Evolutionary conservation across 2,329 filamentous ascomycete species (phyloP), one percentile per base, ranked within the genome.

Genomic region (Ceratocystis ficicola): DNA sequence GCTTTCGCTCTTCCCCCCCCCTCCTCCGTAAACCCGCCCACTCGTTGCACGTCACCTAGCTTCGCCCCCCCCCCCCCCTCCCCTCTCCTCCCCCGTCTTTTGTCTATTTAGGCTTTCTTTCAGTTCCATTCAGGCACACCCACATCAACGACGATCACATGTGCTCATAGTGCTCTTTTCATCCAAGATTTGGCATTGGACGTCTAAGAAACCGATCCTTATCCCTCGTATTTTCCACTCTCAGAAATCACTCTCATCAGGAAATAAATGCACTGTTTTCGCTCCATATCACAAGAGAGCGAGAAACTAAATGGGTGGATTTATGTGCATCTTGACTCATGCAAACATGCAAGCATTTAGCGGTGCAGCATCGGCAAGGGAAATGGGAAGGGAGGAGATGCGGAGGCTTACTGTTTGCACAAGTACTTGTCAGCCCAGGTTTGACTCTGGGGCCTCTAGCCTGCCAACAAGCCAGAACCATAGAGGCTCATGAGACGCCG

Each of bases 311-410:
- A 52, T 28, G 36, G 36, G 22, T 52, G 25, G 8, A 28, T n/a
- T 52, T 52, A 25, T 52, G 25, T 52, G 55, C 28, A 8, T 59
- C 55, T 59, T 59, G 55, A 30, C 48, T 52, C 30, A 30, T 59
- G 55, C 55, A 59, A 32, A n/a, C 28, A 59, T 59, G 55, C 55
- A 59, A 36, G 55, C 28, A n/a, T 59, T 59, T 59, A 59, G 15
- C 30, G 20, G 17, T 59, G 55, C 55, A 59, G 25, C 15, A 59
- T 59, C 55, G 28, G 7, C 52, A n/a, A 36, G 15, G 15, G 32
- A 59, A 36, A 15, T 15, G 55, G 55, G 15, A n/a, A 25, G 1
- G n/a, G 28, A 32, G 30, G n/a, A 52, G 12, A 20, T 52, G 48
- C 10, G 17, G 30, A 59, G 28, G 30, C 55, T 59, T 17, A 20